Evolutionary conservation across 208 protist genomes (phyloP), one percentile per base, ranked within the genome.

Genomic region (Trypanosoma vivax): DNA sequence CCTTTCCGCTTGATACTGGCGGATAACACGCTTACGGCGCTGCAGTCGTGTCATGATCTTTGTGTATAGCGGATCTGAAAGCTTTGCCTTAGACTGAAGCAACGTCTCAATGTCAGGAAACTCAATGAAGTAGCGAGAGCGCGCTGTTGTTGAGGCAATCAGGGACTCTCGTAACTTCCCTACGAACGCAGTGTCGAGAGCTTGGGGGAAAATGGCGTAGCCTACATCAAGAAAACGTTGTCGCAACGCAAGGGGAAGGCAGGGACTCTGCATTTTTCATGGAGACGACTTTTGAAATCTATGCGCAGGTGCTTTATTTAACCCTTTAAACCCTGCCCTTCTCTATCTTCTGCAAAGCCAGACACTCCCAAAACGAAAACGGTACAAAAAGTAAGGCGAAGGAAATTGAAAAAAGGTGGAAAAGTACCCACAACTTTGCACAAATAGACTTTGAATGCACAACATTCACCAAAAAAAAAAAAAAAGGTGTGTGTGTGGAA

Each of bases 201-300:
- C 71, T 50, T 68, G 54, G 5, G 73, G 82, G 10, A 94, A 14
- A 59, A 94, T 65, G 23, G 82, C 86, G 42, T 90, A 90, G 30
- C 86, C 86, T 21, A 87, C 41, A 50, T 82, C 67, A 38, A 89
- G 65, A 63, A 83, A 94, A 16, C 75, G 71, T 52, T 89, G 78
- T 21, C 83, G 75, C 30, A 75, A 75, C 11, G 74, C 61, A 52
- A 83, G 66, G 6, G 68, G 73, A 9, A 88, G 48, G 5, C 29
- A n/a, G 5, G 3, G 16, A 9, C 34, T 23, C 48, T 41, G 53
- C 57, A 63, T 63, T 13, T 38, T 30, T 45, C 70, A 79, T 79
- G 38, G 16, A 38, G 19, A 37, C n/a, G n/a, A n/a, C n/a, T n/a
- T n/a, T n/a, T n/a, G n/a, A n/a, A n/a, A n/a, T n/a, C n/a, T n/a